Base-by-base conservation (phyloP, 192 early-diverging fungal genomes). In the Umbelopsis ramanniana region DNA sequence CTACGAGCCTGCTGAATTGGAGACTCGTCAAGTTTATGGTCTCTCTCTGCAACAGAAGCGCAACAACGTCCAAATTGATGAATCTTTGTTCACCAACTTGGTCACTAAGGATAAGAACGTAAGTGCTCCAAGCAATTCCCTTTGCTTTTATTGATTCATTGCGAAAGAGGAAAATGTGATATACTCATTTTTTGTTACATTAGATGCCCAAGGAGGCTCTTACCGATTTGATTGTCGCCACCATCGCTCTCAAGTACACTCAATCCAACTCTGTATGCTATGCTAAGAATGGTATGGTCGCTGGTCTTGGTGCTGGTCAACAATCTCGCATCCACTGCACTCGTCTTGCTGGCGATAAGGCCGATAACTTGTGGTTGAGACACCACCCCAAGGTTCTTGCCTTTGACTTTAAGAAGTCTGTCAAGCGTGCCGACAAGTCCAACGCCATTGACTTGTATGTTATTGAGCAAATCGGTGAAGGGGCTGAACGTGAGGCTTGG, bases 191-290 rank as follows among this genome's bases (percentile, higher is more conserved):
- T 66, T 37, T 69, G n/a, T 67, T 0, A 47, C 73, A 46, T 14
- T 71, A 81, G 76, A 68, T 95, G 17, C 80, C 93, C 15, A 84
- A 88, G 74, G 76, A 79, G 11, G 92, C 91, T 22, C 71, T 91
- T 70, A 87, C 90, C 52, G 96, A 98, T 76, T 84, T 98, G 82
- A 89, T 96, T 40, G 97, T 99, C 46, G 97, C 97, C 4, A 98
- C 96, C 3, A 96, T 99, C 81, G 95, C 97, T 33, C 89, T 99
- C 73, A 99, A 99, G 82, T 99, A 97, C 90, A 98, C 97, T 66
- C 97, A 99, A 86, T 94, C 92, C 72, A 99, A 99, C 90, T 98
- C 96, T 57, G 95, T 99, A 38, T 97, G 95, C 86, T 99, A 97
- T 75, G 97, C 97, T 72, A 94, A 95, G 83, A 93, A 97, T 82